Base-by-base conservation (phyloP, 441 rosid genomes). In the Aquilaria agallochum region DNA sequence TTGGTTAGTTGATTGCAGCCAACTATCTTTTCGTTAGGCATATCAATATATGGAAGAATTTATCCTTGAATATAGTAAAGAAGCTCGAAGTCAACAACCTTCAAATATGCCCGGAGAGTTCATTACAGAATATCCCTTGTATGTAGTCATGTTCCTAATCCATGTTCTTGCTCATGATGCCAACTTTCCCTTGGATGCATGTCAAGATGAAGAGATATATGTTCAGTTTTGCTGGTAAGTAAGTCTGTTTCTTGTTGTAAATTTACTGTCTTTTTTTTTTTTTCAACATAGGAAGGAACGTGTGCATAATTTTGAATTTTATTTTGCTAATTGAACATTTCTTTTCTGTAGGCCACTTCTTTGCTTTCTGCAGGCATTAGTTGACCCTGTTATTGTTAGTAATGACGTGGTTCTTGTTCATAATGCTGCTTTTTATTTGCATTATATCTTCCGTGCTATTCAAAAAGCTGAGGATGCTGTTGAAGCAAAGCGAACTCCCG, bases 391-490 rank as follows among this genome's bases (percentile, higher is more conserved):
- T 64, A 58, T 60, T 51, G 75, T 68, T 70, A 74, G 74, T 56
- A 82, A 73, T 61, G 77, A 76, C 68, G 49, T 68, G 73, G 84
- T 74, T 72, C 56, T 72, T 60, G 63, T 71, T 66, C 76, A 73
- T 45, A 84, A 86, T 59, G 72, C 82, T 57, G 74, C 65, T 71
- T 64, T 78, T 32, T 70, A 72, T 71, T 69, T 95, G 81, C 69
- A 72, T 59, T 70, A 74, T 69, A 76, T 90, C 56, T 84, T 92
- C 68, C 85, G 83, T 72, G 99, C 98, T 44, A 84, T 95, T 63
- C 85, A 76, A 83, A 86, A 77, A 81, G 91, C 99, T 14, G 88
- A 88, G 73, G 99, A 95, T 81, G 95, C 90, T 60, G 72, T 78
- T 70, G 86, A 90, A 83, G 76, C 72, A 67, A 70, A 73, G 69